These are phyloP conservation scores for Thozetella sp. DNA, from an alignment of 495 filamentous ascomycete species.

Conservation along the genomic window DNA sequence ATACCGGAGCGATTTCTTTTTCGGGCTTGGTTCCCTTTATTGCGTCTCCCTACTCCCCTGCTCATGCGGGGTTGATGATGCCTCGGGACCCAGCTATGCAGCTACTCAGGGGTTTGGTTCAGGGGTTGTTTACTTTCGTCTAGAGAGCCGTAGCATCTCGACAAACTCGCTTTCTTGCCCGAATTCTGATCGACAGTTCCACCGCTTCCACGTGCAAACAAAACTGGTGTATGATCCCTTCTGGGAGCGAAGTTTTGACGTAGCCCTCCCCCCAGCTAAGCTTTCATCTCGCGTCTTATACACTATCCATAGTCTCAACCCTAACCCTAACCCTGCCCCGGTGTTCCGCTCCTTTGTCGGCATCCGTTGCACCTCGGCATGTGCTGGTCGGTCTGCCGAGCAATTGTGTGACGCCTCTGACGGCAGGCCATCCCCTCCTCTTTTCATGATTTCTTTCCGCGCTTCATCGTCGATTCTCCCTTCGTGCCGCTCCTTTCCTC, in stretches of 20 bases:
- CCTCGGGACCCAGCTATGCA: background rate
- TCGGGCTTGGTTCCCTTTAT: too few relatives aligned
- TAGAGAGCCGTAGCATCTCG: background rate
- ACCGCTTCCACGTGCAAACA: too few relatives aligned
- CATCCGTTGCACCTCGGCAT: background rate
- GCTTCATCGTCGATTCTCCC: background rate
- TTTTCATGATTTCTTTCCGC: background rate
- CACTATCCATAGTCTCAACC: too few relatives aligned
- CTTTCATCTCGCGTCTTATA: too few relatives aligned
- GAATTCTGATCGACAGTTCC: too few relatives aligned
- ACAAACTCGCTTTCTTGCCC: background rate
- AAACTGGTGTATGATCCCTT: too few relatives aligned
- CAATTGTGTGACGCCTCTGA: background rate
- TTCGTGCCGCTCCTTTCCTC: background rate
- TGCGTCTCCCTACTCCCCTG: too few relatives aligned
- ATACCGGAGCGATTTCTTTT: background rate
- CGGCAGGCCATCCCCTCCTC: background rate
- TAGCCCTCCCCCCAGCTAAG: too few relatives aligned
- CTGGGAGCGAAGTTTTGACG: too few relatives aligned
- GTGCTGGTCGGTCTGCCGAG: background rate
- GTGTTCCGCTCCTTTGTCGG: too few relatives aligned
- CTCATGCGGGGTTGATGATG: background rate
- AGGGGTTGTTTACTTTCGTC: background rate
- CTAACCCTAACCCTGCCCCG: background rate
- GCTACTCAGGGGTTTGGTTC: background rate